phyloP scores from a whole-genome alignment of 768 basidiomycete genomes.

The Hypsizygus marmoreus region DNA sequence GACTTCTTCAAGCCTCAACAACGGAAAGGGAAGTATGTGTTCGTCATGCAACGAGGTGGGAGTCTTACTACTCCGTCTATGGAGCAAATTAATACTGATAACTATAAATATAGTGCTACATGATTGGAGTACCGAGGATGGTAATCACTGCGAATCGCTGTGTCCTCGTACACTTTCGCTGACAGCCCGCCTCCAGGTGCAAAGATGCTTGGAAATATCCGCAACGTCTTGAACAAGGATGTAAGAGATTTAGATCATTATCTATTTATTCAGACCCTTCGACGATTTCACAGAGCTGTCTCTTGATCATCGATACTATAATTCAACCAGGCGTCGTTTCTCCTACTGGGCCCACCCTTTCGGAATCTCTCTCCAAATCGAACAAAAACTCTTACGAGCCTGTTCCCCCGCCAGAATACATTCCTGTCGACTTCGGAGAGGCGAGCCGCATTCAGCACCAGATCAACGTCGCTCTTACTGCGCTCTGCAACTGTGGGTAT shows the following conservation, averaged over 20 bases:
- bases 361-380: conserved; percentile 28
- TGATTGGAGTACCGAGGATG: conserved; percentile 39
- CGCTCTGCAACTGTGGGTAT: conserved; percentile 34
- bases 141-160: conserved; percentile 8
- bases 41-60: conserved; percentile 38
- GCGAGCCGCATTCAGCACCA: conserved; percentile 37
- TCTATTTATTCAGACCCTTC: not conserved
- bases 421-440: conserved; percentile 41
- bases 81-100: not conserved
- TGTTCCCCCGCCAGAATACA: conserved; percentile 34
- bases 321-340: conserved; percentile 37
- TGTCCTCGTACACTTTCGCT: not conserved
- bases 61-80: not conserved
- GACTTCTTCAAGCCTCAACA: conserved; percentile 43
- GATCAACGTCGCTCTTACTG: conserved; percentile 37
- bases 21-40: conserved; percentile 40
- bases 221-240: conserved; percentile 35
- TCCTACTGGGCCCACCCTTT: conserved; percentile 24
- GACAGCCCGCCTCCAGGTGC: conserved; percentile 23
- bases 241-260: conserved; percentile 16
- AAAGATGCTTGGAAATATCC: conserved; percentile 35
- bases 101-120: conserved; percentile 30
- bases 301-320: conserved; percentile 38
- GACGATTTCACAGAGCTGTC: conserved; percentile 27
- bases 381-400: conserved; percentile 32